A percentile compares a stretch with the other conserved stretches of the same genome.
Conservation (phyloP, 169 alveolate species). For the Plasmodium sp. region DNA sequence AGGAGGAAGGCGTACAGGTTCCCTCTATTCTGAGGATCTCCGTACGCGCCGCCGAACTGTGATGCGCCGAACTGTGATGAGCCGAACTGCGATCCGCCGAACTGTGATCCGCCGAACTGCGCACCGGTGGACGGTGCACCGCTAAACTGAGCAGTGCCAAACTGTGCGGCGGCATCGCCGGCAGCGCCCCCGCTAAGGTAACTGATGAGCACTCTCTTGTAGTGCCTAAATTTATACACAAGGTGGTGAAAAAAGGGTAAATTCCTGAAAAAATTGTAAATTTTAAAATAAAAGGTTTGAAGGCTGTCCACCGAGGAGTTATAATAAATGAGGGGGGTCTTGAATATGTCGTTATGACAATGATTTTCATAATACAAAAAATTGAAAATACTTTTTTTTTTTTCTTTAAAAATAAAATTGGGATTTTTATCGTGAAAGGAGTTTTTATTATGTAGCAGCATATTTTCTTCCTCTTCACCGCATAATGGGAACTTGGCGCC, state of each 20-base stretch:
- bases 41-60: neutral
- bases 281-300: slow-evolving; percentile 24
- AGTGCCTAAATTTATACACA: neutral
- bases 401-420: slow-evolving; percentile 31
- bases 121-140: neutral
- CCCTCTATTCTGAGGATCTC: neutral
- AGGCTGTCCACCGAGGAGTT: slow-evolving; percentile 38
- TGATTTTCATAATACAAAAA: slow-evolving; percentile 64
- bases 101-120: neutral
- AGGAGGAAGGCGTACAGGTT: neutral
- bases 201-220: neutral
- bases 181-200: neutral
- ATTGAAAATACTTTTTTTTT: slow-evolving; percentile 27
- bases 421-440: slow-evolving; percentile 27
- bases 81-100: neutral
- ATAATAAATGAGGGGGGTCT: slow-evolving; percentile 51
- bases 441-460: slow-evolving; percentile 23
- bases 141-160: neutral
- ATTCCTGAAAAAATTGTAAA: slow-evolving; percentile 18
- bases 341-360: slow-evolving; percentile 52
- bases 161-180: neutral
- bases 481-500: slow-evolving; percentile 21
- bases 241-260: neutral
- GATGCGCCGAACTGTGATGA: neutral
- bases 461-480: slow-evolving; percentile 18